phyloP scores from a whole-genome alignment of 148 eudicot species.

The Heliamphora exappendiculata region DNA sequence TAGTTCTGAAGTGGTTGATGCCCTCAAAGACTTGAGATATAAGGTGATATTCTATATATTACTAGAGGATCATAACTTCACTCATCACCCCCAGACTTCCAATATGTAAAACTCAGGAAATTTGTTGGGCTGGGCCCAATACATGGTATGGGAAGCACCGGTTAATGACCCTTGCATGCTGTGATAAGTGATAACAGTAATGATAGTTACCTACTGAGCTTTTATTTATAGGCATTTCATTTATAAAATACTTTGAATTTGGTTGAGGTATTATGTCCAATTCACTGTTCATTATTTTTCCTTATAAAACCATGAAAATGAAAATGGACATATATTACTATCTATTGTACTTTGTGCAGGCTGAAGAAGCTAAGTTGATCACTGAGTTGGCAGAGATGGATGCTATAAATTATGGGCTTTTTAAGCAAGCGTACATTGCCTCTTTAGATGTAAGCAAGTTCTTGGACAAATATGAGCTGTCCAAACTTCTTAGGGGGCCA shows the following conservation, averaged over 20 bases:
- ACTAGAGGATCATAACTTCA: not conserved
- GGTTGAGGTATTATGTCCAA: not conserved
- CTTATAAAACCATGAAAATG: not conserved
- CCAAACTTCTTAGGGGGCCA: conserved; percentile 65
- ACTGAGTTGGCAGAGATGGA: conserved; percentile 68
- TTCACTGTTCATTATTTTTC: not conserved
- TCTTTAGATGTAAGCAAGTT: conserved; percentile 67
- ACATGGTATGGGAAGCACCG: not conserved
- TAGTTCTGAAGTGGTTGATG: conserved; percentile 63
- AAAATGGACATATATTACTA: not conserved
- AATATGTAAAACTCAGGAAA: not conserved
- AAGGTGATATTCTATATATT: conserved; percentile 41
- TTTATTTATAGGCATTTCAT: not conserved
- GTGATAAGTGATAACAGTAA: no score
- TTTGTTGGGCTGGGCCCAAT: not conserved
- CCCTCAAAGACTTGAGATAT: conserved; percentile 62
- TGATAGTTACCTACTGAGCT: not conserved
- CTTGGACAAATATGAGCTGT: conserved; percentile 77
- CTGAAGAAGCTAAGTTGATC: conserved; percentile 82
- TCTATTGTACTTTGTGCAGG: conserved; percentile 37
- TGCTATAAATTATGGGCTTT: conserved; percentile 56
- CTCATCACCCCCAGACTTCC: no score
- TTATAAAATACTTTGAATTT: not conserved
- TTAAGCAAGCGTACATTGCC: conserved; percentile 67
- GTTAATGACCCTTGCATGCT: not conserved